Percentiles rank a stretch among this genome's conserved stretches.
Conservation (phyloP, 768 basidiomycete species). For the Termitomyces sp. region DNA sequence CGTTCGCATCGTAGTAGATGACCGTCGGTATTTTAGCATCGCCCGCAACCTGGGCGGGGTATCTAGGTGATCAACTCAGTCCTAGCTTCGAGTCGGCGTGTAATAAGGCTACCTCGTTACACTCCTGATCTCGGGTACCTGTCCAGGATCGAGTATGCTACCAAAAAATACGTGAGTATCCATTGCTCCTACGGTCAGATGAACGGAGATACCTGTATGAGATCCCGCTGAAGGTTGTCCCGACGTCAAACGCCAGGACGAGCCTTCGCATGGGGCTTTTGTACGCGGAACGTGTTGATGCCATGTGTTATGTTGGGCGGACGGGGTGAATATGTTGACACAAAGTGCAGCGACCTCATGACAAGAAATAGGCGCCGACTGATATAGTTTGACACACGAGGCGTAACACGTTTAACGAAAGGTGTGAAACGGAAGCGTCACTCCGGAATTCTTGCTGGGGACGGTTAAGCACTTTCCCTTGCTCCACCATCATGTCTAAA, state of each 20-base stretch:
- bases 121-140: neutral
- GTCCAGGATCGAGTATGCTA: neutral
- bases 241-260: conserved; percentile 46
- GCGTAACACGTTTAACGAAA: conserved; percentile 4
- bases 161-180: neutral
- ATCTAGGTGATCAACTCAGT: neutral
- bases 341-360: neutral
- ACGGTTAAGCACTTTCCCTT: neutral
- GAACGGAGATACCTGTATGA: neutral
- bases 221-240: conserved; percentile 33
- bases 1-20: neutral
- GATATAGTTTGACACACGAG: conserved; percentile 4
- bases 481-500: conserved; percentile 1
- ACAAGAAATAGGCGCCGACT: conserved; percentile 4
- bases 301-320: neutral
- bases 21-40: conserved; percentile 1
- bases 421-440: conserved; percentile 6
- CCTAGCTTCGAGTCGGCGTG: neutral
- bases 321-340: neutral
- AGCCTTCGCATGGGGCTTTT: conserved; percentile 33
- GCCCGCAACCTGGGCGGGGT: neutral
- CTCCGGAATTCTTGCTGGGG: neutral
- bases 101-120: neutral
- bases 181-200: neutral
- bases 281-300: conserved; percentile 26